These are phyloP conservation scores for Colletotrichum euphorbiae DNA, from an alignment of 2,329 filamentous ascomycete genomes.

Conservation along the genomic window DNA sequence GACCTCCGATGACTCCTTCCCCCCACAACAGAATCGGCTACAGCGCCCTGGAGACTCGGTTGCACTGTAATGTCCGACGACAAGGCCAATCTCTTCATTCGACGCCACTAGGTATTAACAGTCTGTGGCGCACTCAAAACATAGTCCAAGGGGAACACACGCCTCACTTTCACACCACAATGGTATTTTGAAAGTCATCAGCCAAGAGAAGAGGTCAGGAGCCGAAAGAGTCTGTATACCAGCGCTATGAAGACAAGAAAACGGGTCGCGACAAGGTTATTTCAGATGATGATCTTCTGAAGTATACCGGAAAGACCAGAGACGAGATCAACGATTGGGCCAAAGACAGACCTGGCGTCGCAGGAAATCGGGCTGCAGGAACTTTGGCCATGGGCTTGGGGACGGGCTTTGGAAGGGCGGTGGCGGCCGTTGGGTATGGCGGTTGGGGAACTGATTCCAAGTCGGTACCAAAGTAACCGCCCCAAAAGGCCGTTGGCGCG, in stretches of 20 bases:
- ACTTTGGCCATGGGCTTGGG: conserved; percentile 46
- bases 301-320: conserved; percentile 54
- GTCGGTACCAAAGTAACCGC: conserved; percentile 52
- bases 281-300: conserved; percentile 54
- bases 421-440: conserved; percentile 47
- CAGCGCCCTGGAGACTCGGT: not conserved
- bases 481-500: conserved; percentile 35
- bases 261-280: conserved; percentile 44
- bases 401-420: conserved; percentile 47
- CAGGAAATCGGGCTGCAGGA: conserved; percentile 53
- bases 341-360: conserved; percentile 53
- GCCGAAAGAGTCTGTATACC: conserved; percentile 48
- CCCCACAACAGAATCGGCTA: too few relatives aligned
- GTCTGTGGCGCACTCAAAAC: not conserved
- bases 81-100: not conserved
- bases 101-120: not conserved
- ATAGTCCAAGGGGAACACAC: too few relatives aligned
- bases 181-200: conserved; percentile 26
- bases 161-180: not conserved
- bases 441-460: conserved; percentile 50
- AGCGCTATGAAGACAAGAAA: conserved; percentile 49
- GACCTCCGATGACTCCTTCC: too few relatives aligned
- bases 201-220: not conserved
- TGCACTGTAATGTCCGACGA: not conserved
- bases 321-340: conserved; percentile 51